phyloP scores from a whole-genome alignment of 345 rosid species.

The Combretum micranthum region DNA sequence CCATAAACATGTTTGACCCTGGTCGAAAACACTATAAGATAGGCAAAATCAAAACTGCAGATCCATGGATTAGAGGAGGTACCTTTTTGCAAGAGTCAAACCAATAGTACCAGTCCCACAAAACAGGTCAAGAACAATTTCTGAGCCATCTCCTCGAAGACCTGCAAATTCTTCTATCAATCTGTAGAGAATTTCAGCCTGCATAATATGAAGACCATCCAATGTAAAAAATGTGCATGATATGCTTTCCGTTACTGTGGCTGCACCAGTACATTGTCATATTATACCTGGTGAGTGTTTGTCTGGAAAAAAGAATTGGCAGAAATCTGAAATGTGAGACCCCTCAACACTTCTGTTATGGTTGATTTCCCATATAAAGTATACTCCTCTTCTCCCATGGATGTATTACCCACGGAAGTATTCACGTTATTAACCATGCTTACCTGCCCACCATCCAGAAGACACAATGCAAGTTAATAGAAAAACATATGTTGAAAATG shows the following conservation, averaged over 20 bases:
- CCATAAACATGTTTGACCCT: constrained; percentile 88
- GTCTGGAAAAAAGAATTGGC: constrained; percentile 98
- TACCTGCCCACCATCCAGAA: constrained; percentile 33
- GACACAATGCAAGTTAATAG: neutral
- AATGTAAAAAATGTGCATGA: neutral
- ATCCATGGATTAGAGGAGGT: constrained; percentile 11
- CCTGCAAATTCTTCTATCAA: constrained; percentile 79
- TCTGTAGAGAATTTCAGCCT: constrained; percentile 93
- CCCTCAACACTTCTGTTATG: constrained; percentile 73
- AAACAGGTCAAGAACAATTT: constrained; percentile 85
- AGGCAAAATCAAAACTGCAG: neutral
- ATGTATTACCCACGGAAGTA: constrained; percentile 85
- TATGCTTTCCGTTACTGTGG: neutral
- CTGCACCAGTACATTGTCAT: neutral
- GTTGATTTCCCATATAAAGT: constrained; percentile 65
- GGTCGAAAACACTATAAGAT: constrained; percentile 6
- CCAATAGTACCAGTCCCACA: constrained; percentile 98
- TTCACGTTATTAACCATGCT: constrained; percentile 87
- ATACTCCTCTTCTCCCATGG: constrained; percentile 87
- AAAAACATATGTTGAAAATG: neutral
- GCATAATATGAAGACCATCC: constrained; percentile 12
- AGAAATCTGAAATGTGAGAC: constrained; percentile 79
- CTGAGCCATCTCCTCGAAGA: constrained; percentile 84
- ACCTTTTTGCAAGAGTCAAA: constrained; percentile 83
- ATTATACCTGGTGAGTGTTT: constrained; percentile 71